Percentiles rank a stretch among this genome's conserved stretches.
Evolutionary conservation across 805 yeast species (phyloP).

Genomic region (Isabelozyma gotoi): DNA sequence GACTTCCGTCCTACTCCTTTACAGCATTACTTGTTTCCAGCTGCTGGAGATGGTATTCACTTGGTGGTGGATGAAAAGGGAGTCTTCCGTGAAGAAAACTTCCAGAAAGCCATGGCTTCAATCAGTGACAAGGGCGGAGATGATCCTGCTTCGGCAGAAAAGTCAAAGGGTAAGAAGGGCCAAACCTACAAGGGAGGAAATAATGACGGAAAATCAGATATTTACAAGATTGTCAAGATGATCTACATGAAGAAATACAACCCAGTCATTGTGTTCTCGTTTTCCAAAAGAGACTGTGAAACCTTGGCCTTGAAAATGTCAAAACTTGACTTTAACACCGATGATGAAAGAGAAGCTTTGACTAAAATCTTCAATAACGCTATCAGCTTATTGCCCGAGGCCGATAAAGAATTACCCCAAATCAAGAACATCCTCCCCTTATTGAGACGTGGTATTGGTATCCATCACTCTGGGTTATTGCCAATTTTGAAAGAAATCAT

Average conservation of each 20-base stretch:
- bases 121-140: constrained; percentile 82
- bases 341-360: constrained; percentile 89
- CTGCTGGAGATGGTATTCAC: constrained; percentile 98
- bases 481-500: constrained; percentile 94
- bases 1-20: constrained; percentile 98
- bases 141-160: constrained; percentile 64
- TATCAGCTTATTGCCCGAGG: constrained; percentile 79
- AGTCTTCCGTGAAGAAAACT: constrained; percentile 92
- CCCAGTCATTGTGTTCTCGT: constrained; percentile 98
- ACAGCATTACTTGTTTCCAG: constrained; percentile 96
- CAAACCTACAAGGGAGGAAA: constrained; percentile 87
- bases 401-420: constrained; percentile 91
- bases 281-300: constrained; percentile 96
- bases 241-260: constrained; percentile 95
- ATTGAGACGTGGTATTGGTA: constrained; percentile 93
- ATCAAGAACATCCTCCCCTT: constrained; percentile 88
- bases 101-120: constrained; percentile 97
- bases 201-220: constrained; percentile 76
- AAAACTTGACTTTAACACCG: constrained; percentile 89
- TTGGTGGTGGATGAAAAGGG: constrained; percentile 97
- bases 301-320: constrained; percentile 92
- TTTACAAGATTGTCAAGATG: constrained; percentile 95
- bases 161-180: constrained; percentile 68
- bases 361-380: constrained; percentile 91
- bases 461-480: constrained; percentile 94